phyloP scores from a whole-genome alignment of 78 protist species.

The Trichosphaerium sp. region DNA sequence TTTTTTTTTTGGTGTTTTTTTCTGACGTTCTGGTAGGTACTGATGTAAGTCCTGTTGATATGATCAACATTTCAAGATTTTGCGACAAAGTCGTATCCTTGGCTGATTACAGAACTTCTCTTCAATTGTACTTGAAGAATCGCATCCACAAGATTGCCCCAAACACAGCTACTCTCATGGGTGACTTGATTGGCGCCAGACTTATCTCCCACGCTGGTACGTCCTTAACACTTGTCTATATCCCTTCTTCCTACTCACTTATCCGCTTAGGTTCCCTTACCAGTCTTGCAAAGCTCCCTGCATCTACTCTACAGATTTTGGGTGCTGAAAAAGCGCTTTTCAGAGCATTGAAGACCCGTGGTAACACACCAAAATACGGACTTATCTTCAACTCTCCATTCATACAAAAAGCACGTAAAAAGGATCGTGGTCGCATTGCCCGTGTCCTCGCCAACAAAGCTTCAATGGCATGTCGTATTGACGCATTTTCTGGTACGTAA shows the following conservation, averaged over 20 bases:
- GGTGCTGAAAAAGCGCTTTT: conserved; percentile 99
- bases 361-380: conserved; percentile 98
- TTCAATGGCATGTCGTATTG: conserved; percentile 92
- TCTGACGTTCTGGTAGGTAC: too few relatives aligned
- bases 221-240: neutral
- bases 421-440: conserved; percentile 96
- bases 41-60: too few relatives aligned
- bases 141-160: conserved; percentile 96
- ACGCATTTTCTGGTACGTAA: conserved; percentile 60
- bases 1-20: too few relatives aligned
- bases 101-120: conserved; percentile 65
- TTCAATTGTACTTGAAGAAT: conserved; percentile 71
- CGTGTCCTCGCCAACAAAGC: conserved; percentile 97
- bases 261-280: conserved; percentile 75
- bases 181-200: conserved; percentile 83
- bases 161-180: conserved; percentile 87
- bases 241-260: neutral
- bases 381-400: conserved; percentile 88
- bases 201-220: conserved; percentile 90
- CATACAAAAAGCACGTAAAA: conserved; percentile 70
- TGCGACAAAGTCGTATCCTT: conserved; percentile 76
- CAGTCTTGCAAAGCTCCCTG: conserved; percentile 97
- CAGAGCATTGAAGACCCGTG: conserved; percentile 84
- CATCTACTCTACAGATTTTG: conserved; percentile 98
- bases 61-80: conserved; percentile 62